Evolutionary conservation across 164 flowering plant genomes (phyloP).

Genomic region (Tinospora cordifolia): DNA sequence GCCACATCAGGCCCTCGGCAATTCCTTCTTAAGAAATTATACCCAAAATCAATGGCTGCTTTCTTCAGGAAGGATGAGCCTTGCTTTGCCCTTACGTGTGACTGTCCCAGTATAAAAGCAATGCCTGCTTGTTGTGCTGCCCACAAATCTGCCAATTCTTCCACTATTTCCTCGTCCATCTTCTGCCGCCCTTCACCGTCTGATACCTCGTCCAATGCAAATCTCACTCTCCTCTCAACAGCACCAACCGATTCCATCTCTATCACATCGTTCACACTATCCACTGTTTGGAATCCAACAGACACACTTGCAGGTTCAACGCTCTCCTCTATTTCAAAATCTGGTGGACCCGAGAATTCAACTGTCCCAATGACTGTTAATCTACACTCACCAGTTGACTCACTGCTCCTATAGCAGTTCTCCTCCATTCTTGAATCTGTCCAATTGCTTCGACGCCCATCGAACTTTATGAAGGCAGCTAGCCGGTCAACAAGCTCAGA

Average conservation of each 20-base stretch:
- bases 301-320: constrained; percentile 61
- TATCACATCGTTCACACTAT: constrained; percentile 47
- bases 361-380: constrained; percentile 60
- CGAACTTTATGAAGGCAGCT: constrained; percentile 61
- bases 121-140: constrained; percentile 73
- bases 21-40: constrained; percentile 66
- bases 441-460: constrained; percentile 27
- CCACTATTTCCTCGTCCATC: constrained; percentile 25
- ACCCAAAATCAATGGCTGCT: constrained; percentile 59
- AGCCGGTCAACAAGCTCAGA: constrained; percentile 53
- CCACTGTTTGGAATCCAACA: constrained; percentile 42
- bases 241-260: constrained; percentile 41
- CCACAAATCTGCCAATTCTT: constrained; percentile 59
- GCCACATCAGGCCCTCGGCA: constrained; percentile 85
- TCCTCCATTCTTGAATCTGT: constrained; percentile 21
- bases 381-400: constrained; percentile 36
- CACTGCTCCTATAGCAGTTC: constrained; percentile 28
- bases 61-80: constrained; percentile 64
- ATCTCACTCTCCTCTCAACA: constrained; percentile 44
- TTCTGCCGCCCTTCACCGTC: constrained; percentile 21
- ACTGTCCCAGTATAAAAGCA: constrained; percentile 83
- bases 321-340: constrained; percentile 47
- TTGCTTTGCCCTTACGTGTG: constrained; percentile 72
- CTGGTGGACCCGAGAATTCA: constrained; percentile 29
- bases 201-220: constrained; percentile 40